Base-by-base conservation (phyloP, 192 early-diverging fungal genomes). In the Lobosporangium transversale region DNA sequence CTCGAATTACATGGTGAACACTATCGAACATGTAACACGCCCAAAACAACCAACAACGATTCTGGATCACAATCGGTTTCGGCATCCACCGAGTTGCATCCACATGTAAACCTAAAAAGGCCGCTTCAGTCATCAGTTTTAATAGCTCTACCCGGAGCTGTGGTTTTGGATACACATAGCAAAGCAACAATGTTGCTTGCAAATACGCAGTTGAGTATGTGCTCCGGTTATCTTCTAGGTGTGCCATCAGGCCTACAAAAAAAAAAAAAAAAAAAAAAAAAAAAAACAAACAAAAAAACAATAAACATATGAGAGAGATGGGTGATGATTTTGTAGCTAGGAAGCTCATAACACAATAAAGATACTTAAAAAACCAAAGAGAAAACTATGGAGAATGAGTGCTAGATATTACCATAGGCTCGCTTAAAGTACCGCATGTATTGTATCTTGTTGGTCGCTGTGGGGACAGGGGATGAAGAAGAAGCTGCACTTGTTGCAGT, bases 11-110 rank as follows among this genome's bases (percentile, higher is more conserved):
- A 26, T 62, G 53, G 21, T 76, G 73, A 2, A 76, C 58, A 29
- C 51, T 62, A 21, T 76, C 73, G 50, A 76, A 76, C 23, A 76
- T 62, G 29, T 76, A 76, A 27, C 58, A 67, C 7, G 47, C 30
- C 73, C 73, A 76, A 31, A 76, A 76, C 23, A 76, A 44, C 73
- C 73, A 76, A 36, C 53, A 62, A 44, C 73, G 64, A 30, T 66
- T 63, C 53, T 67, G 73, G 11, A 76, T 49, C 24, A 76, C 58
- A 18, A 76, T 62, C 17, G 63, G 64, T n/a, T 62, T 66, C 15
- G 73, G 73, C 64, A 76, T 76, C 73, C 73, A 76, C 21, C 73
- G 58, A 0, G 64, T 44, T 1, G 58, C 29, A 27, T 76, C 73
- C 15, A 76, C 54, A 53, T 76, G 73, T 0, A 67, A 29, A 1